Base-by-base conservation (phyloP, 2,329 filamentous ascomycete species). In the Curvularia spicifera region DNA sequence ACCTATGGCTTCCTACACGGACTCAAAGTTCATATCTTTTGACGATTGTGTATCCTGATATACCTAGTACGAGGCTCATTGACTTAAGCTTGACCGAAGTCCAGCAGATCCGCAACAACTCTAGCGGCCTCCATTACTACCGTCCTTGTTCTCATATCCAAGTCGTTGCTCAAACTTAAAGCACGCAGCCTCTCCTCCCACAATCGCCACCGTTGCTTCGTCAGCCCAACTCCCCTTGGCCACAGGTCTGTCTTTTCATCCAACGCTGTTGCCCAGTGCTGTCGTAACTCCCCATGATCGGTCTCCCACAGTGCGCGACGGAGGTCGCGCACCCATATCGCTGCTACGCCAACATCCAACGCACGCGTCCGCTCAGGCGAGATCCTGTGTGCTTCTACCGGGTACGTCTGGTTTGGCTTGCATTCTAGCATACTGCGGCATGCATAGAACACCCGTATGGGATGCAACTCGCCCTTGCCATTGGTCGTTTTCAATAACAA, bases 311-410 rank as follows among this genome's bases (percentile, higher is more conserved):
- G 35, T 12, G 28, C 9, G 13, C 35, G 37, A 2, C 15, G 49
- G 22, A 49, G 49, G 5, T 57, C 44, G 0, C 42, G 55, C 28
- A 57, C 7, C 55, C 55, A 57, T n/a, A n/a, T 53, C 13, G 55
- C 55, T 28, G 49, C 55, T 20, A 47, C 44, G 15, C 42, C 29
- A 5, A 57, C 13, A n/a, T 57, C 55, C 10, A 57, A 28, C 10
- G 42, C 55, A 20, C 49, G 31, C 15, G 42, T 2, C 13, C 44
- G 49, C 43, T 57, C 8, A 12, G 33, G 13, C 13, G 33, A 12
- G 10, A 35, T 35, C 13, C 33, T 10, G 13, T 35, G 33, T 15
- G 33, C 10, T 35, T 35, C 13, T 15, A 4, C 13, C 33, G 9
- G 33, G 9, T 15, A 10, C 13, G 33, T 10, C 33, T 35, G 10